Base-by-base conservation (phyloP, 177 flowering plant species). In the Vitis hybrid region DNA sequence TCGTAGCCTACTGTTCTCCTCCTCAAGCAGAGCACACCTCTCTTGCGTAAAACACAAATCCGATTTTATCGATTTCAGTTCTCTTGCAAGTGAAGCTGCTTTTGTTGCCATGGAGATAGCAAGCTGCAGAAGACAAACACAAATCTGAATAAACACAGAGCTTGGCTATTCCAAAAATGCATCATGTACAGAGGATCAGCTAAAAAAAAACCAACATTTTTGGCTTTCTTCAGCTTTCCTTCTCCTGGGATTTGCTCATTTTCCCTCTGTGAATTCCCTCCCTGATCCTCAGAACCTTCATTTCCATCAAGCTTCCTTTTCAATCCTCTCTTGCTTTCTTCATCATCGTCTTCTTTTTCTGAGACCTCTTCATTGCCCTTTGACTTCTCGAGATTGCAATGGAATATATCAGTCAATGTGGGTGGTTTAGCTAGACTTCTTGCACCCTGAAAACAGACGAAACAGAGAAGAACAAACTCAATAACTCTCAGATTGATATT, bases 101-200 rank as follows among this genome's bases (percentile, higher is more conserved):
- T 86, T 95, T 49, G 87, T 76, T 45, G 99, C 96, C 98, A 95
- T 89, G 34, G 98, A 87, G 55, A 85, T 64, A 19, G 98, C 99
- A 70, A 93, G 84, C 99, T 95, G 84, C 68, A 52, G 56, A 70
- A 71, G 10, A n/a, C 56, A 60, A 40, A 23, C 66, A 52, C 71
- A 23, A 18, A 70, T 64, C 21, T 70, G 56, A 34, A 69, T 66
- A 14, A 26, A 57, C 12, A 17, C 17, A 65, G n/a, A n/a, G 9
- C n/a, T 54, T 10, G 6, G 9, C 55, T 9, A 51, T 14, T 40
- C 2, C 50, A 2, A 12, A 51, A 15, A 48, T 14, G n/a, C 60
- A 19, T 52, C 19, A 26, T 58, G 23, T n/a, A 9, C 54, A 17
- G 1, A 50, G 15, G 19, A 10, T 69, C 14, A 69, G 18, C 32